Percentiles rank a stretch among this genome's conserved stretches.
These are phyloP conservation scores for Vittaforma corneae DNA, from an alignment of 371 early-diverging fungal species.

Conservation along the genomic window DNA sequence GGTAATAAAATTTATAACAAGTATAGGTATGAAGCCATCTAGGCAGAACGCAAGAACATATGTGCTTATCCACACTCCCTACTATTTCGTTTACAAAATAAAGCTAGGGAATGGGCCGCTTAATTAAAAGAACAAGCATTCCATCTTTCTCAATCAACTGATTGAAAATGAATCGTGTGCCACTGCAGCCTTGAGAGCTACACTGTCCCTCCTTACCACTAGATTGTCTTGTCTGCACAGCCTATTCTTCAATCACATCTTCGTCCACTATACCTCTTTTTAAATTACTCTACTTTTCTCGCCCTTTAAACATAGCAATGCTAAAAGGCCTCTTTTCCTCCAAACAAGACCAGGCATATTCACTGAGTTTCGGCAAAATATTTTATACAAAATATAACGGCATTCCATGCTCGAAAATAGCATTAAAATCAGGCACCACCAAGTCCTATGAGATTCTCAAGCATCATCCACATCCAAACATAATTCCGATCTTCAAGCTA, in stretches of 20 bases:
- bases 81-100: too few relatives aligned
- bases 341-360: conserved; percentile 12
- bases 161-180: too few relatives aligned
- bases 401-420: conserved; percentile 14
- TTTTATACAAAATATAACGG: conserved; percentile 23
- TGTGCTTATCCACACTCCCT: too few relatives aligned
- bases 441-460: background rate
- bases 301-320: background rate
- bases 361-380: background rate
- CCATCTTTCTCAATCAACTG: too few relatives aligned
- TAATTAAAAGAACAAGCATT: too few relatives aligned
- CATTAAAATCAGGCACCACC: background rate
- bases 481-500: conserved; percentile 20
- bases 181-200: too few relatives aligned
- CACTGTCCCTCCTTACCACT: too few relatives aligned
- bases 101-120: too few relatives aligned
- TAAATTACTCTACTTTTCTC: background rate
- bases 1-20: too few relatives aligned
- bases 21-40: too few relatives aligned
- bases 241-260: background rate
- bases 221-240: too few relatives aligned
- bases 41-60: too few relatives aligned
- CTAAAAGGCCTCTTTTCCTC: conserved; percentile 1
- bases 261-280: background rate
- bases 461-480: conserved; percentile 9